These are phyloP conservation scores for Garcia nutans DNA, from an alignment of 345 rosid species.

Conservation along the genomic window DNA sequence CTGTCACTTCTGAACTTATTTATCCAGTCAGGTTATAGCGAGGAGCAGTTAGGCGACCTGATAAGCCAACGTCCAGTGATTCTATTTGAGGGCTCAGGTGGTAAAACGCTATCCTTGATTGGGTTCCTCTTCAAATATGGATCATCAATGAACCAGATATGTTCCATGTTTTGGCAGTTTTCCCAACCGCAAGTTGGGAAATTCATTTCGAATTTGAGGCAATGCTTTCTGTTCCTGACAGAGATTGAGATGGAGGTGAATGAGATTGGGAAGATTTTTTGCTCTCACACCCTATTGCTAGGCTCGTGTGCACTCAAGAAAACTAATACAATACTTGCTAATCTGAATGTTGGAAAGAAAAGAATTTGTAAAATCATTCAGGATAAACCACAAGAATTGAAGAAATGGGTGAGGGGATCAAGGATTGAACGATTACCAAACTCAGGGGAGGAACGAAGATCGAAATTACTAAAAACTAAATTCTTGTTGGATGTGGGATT, in stretches of 20 bases:
- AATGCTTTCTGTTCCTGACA: conserved; percentile 43
- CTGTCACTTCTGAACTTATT: conserved; percentile 44
- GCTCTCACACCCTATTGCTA: conserved; percentile 44
- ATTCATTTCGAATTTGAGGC: conserved; percentile 54
- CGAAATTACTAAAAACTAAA: conserved; percentile 45
- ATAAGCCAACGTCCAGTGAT: conserved; percentile 54
- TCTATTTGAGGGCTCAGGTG: conserved; percentile 56
- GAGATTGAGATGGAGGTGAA: conserved; percentile 55
- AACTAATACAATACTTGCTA: conserved; percentile 41
- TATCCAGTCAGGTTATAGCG: conserved; percentile 31
- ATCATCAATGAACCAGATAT: conserved; percentile 37
- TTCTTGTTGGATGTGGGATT: conserved; percentile 62
- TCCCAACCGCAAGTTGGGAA: conserved; percentile 45
- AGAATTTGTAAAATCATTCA: conserved; percentile 46
- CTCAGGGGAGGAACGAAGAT: conserved; percentile 25
- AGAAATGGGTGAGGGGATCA: conserved; percentile 46
- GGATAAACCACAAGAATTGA: conserved; percentile 56
- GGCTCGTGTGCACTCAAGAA: conserved; percentile 58
- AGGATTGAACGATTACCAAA: conserved; percentile 41
- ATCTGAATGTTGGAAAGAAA: conserved; percentile 54
- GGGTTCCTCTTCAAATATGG: conserved; percentile 64
- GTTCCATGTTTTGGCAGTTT: conserved; percentile 48
- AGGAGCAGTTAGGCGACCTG: conserved; percentile 46
- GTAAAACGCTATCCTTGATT: conserved; percentile 37
- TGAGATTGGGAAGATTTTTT: conserved; percentile 49